phyloP scores from a whole-genome alignment of 148 eudicot species.

The Camellia granthamiana region DNA sequence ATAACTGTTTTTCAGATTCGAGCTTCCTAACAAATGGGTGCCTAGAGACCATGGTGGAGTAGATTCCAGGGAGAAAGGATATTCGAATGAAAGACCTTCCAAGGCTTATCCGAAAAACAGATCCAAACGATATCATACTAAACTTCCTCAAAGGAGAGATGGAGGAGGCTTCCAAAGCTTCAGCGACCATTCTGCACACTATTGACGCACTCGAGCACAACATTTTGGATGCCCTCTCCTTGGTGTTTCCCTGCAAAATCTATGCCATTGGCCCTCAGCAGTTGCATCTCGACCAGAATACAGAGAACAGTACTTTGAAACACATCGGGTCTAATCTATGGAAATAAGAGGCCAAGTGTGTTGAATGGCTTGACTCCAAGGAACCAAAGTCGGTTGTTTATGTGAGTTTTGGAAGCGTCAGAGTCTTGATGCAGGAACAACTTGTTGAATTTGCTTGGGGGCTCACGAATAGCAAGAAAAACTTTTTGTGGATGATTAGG shows the following conservation, averaged over 20 bases:
- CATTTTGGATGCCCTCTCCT: not conserved
- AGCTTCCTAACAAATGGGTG: constrained; percentile 20
- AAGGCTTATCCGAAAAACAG: not conserved
- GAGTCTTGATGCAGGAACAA: constrained; percentile 4
- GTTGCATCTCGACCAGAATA: not conserved
- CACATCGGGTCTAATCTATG: constrained; percentile 9
- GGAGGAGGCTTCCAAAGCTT: constrained; percentile 5
- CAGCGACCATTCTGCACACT: not conserved
- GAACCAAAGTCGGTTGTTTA: constrained; percentile 16
- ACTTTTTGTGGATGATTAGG: constrained; percentile 22
- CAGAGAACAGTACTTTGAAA: not conserved
- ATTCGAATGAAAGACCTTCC: constrained; percentile 25
- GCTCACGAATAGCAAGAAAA: constrained; percentile 18
- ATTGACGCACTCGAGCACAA: not conserved
- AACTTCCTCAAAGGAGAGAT: constrained; percentile 13
- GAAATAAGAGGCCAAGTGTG: constrained; percentile 21
- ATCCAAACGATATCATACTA: constrained; percentile 9
- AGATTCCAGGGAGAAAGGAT: constrained; percentile 10
- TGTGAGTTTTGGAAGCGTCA: constrained; percentile 24
- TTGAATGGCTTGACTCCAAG: constrained; percentile 23
- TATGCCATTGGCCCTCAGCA: not conserved
- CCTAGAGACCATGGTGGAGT: constrained; percentile 20
- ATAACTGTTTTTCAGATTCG: not conserved
- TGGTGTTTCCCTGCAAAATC: not conserved
- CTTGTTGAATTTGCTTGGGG: constrained; percentile 26